Base-by-base conservation (phyloP, 345 rosid species). In the Euphorbia lathyris region DNA sequence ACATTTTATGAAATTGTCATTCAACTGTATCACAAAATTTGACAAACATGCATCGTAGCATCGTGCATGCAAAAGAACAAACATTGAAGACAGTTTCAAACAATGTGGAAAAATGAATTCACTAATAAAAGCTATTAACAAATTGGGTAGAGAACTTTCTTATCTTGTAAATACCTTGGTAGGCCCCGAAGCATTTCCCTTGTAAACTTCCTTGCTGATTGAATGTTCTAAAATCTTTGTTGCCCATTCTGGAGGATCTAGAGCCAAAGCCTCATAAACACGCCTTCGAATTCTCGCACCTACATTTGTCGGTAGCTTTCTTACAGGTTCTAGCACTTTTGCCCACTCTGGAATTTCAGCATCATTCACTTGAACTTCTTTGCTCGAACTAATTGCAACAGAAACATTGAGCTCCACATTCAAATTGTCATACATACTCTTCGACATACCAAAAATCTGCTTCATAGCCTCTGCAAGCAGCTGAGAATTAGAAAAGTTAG, bases 151-250 rank as follows among this genome's bases (percentile, higher is more conserved):
- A 20, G 50, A 64, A 6, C 36, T 14, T 17, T 48, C 20, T 60
- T 17, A 19, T 7, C 42, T 4, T 8, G 55, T n/a, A 47, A 43
- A 47, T 66, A 81, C 81, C 81, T 81, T 81, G 29, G 81, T 81
- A 11, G 84, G 84, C 58, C 84, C 84, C 14, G 81, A 77, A 71
- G 84, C 84, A 77, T 81, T 81, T 71, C 84, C 81, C 62, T 81
- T 81, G 76, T 81, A 81, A 30, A 81, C 79, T 64, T 63, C 74
- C 64, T 71, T 81, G 57, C 84, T 77, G 22, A 81, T 81, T 0
- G 84, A 77, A 64, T 77, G 72, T 57, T 81, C 61, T 58, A 81
- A 74, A 52, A 63, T 68, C 60, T 60, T 72, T 70, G 19, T 65
- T 29, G 81, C 84, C 84, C 84, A 77, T 30, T 77, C 81, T 5